phyloP scores from a whole-genome alignment of 176 grass and related monocot species.

The Bolboschoenus planiculmis region DNA sequence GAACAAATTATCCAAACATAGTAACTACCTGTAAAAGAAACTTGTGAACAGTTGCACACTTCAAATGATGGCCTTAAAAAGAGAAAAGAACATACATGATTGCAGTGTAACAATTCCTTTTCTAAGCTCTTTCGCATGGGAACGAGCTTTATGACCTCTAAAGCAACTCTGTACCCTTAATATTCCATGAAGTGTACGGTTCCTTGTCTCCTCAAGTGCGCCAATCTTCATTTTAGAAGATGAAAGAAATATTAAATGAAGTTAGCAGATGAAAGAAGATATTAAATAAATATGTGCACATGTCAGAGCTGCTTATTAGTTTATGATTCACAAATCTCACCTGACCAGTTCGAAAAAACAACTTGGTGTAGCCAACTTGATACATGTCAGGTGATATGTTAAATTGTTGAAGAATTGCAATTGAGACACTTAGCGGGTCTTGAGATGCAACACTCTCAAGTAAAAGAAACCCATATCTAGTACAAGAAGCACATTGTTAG shows the following conservation, averaged over 20 bases:
- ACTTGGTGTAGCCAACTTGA: constrained; percentile 98
- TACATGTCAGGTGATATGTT: constrained; percentile 99
- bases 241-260: constrained; percentile 10
- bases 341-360: constrained; percentile 97
- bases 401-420: constrained; percentile 97
- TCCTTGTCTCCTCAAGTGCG: constrained; percentile 93
- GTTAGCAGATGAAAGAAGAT: constrained; percentile 23
- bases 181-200: constrained; percentile 82
- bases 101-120: constrained; percentile 81
- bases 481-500: constrained; percentile 12
- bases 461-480: constrained; percentile 96
- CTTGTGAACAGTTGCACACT: neutral
- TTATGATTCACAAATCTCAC: constrained; percentile 31
- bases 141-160: constrained; percentile 71
- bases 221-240: constrained; percentile 60
- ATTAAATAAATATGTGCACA: neutral
- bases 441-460: constrained; percentile 79
- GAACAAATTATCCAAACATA: neutral
- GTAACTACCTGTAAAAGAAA: constrained; percentile 13
- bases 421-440: constrained; percentile 93
- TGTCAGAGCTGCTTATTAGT: neutral
- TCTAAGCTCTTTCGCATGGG: constrained; percentile 45
- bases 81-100: constrained; percentile 58
- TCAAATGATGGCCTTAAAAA: constrained; percentile 7
- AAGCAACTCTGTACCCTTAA: constrained; percentile 99